Conservation (phyloP, 140 eudicot genomes). For the Ambrosia hybrid region DNA sequence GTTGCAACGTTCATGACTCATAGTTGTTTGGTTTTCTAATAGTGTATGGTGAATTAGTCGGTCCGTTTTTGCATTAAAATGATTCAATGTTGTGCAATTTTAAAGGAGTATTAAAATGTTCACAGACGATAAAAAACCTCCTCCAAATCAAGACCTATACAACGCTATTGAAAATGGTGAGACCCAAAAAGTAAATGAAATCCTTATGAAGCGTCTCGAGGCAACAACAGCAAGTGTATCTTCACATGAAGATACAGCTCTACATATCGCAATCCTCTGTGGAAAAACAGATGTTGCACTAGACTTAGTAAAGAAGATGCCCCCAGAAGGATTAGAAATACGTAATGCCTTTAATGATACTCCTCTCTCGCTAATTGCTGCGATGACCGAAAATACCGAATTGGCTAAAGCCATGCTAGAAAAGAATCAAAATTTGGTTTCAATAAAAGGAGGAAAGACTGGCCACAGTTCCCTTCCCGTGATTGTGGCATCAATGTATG, state of each 20-base stretch:
- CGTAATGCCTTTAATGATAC: conserved; percentile 45
- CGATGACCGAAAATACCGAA: conserved; percentile 28
- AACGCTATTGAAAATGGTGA: conserved; percentile 28
- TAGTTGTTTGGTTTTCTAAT: no score
- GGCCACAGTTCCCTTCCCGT: conserved; percentile 47
- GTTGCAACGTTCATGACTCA: no score
- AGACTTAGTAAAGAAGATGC: conserved; percentile 30
- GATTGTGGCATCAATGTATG: conserved; percentile 54
- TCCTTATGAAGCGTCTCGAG: conserved; percentile 12
- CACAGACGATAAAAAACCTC: conserved; percentile 23
- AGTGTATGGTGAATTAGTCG: neutral
- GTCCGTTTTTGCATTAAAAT: neutral
- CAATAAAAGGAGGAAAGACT: conserved; percentile 17
- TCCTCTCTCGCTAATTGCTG: conserved; percentile 41
- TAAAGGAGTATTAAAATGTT: neutral
- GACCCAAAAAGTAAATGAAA: neutral
- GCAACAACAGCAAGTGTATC: conserved; percentile 31
- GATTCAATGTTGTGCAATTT: neutral
- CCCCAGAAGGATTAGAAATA: conserved; percentile 29
- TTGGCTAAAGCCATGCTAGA: conserved; percentile 36
- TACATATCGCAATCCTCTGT: conserved; percentile 43
- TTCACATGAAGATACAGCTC: conserved; percentile 43
- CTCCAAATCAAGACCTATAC: conserved; percentile 26
- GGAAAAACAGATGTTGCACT: conserved; percentile 35
- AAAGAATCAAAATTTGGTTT: conserved; percentile 30